These are phyloP conservation scores for Sonneratia caseolaris DNA, from an alignment of 345 rosid species.

Conservation along the genomic window DNA sequence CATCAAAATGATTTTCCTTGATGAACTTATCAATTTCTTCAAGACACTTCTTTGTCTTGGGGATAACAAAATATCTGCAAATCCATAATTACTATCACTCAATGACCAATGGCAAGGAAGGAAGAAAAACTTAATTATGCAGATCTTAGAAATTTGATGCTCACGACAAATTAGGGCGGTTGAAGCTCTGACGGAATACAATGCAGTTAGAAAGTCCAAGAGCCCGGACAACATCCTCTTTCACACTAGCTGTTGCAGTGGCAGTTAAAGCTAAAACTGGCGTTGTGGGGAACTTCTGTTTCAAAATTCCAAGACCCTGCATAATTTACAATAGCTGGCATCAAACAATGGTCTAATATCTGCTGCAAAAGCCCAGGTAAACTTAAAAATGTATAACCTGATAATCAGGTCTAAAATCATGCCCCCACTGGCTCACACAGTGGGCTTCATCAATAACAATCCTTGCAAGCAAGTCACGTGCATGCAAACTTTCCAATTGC, in stretches of 20 bases:
- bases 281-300: constrained; percentile 78
- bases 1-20: constrained; percentile 80
- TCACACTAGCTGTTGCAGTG: constrained; percentile 98
- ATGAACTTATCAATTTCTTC: constrained; percentile 92
- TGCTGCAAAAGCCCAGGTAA: background rate
- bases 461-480: constrained; percentile 78
- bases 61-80: constrained; percentile 70
- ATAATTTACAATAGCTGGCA: constrained; percentile 12
- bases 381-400: constrained; percentile 46
- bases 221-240: constrained; percentile 99
- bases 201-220: constrained; percentile 94
- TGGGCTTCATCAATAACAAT: constrained; percentile 99
- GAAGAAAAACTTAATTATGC: background rate
- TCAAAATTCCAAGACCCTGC: constrained; percentile 94
- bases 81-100: constrained; percentile 5
- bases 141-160: constrained; percentile 11
- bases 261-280: constrained; percentile 97
- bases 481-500: constrained; percentile 64
- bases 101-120: background rate
- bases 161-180: constrained; percentile 86
- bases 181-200: constrained; percentile 93
- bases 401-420: constrained; percentile 99
- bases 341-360: constrained; percentile 12
- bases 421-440: constrained; percentile 99
- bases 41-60: constrained; percentile 82